Evolutionary conservation across 2,329 filamentous ascomycete species (phyloP).

Genomic region (Colletotrichum tropicale): DNA sequence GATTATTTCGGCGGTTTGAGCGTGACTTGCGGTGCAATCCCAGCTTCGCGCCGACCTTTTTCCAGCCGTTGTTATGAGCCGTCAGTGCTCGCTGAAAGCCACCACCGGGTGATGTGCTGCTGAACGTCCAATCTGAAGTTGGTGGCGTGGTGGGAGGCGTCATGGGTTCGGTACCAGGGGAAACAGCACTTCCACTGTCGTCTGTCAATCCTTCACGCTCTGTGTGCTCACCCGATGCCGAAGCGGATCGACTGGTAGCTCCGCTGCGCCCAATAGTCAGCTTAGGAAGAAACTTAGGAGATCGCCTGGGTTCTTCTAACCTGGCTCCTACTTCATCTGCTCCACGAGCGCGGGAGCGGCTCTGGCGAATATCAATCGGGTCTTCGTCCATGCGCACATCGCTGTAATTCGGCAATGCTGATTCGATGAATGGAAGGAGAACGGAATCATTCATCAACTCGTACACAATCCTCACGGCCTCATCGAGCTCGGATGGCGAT

Average conservation of each 20-base stretch:
- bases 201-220: slow-evolving; percentile 63
- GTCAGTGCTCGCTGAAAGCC: slow-evolving; percentile 58
- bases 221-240: slow-evolving; percentile 49
- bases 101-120: slow-evolving; percentile 55
- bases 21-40: slow-evolving; percentile 61
- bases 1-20: slow-evolving; percentile 45
- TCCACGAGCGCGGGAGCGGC: slow-evolving; percentile 43
- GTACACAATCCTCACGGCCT: slow-evolving; percentile 86
- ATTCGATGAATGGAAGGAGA: slow-evolving; percentile 87
- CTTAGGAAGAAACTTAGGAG: slow-evolving; percentile 51
- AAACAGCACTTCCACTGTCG: slow-evolving; percentile 67
- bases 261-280: slow-evolving; percentile 43
- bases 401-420: slow-evolving; percentile 44
- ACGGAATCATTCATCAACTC: slow-evolving; percentile 98
- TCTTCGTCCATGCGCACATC: slow-evolving; percentile 41
- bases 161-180: slow-evolving; percentile 66
- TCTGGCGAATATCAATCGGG: slow-evolving; percentile 36
- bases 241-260: slow-evolving; percentile 43
- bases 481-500: slow-evolving; percentile 75
- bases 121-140: slow-evolving; percentile 60
- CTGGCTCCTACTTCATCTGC: slow-evolving; percentile 35
- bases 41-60: slow-evolving; percentile 66
- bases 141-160: slow-evolving; percentile 79
- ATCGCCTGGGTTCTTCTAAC: slow-evolving; percentile 44
- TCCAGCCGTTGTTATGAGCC: slow-evolving; percentile 65